phyloP scores from a whole-genome alignment of 495 filamentous ascomycete species.

The Annulohypoxylon maeteangense region DNA sequence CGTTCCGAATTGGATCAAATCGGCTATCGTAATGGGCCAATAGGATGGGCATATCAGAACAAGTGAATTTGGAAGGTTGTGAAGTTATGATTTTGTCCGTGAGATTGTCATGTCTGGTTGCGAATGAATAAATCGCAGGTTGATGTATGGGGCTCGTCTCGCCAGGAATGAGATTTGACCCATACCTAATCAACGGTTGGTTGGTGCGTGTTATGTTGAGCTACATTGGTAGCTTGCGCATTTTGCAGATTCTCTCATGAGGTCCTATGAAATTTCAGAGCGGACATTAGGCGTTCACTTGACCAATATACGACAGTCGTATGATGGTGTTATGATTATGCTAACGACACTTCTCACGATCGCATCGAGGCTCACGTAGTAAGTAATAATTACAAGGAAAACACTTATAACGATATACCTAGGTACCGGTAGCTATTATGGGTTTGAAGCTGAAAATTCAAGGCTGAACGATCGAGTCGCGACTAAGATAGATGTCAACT shows the following conservation, averaged over 20 bases:
- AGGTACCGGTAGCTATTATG: neutral
- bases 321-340: neutral
- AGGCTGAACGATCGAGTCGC: neutral
- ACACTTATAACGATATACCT: neutral
- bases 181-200: neutral
- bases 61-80: neutral
- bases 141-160: constrained; percentile 15
- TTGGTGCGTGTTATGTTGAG: neutral
- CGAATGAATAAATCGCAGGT: neutral
- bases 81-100: neutral
- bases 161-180: constrained; percentile 2
- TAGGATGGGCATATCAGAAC: neutral
- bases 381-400: neutral
- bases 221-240: neutral
- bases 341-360: neutral
- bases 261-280: neutral
- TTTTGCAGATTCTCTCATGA: neutral
- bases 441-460: neutral
- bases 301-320: neutral
- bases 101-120: neutral
- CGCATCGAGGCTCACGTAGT: neutral
- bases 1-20: neutral
- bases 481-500: neutral
- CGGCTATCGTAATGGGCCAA: neutral
- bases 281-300: neutral